Percentiles rank a stretch among this genome's conserved stretches.
Evolutionary conservation across 1,284 basidiomycete species (phyloP).

Genomic region (Ganoderma multipileum): DNA sequence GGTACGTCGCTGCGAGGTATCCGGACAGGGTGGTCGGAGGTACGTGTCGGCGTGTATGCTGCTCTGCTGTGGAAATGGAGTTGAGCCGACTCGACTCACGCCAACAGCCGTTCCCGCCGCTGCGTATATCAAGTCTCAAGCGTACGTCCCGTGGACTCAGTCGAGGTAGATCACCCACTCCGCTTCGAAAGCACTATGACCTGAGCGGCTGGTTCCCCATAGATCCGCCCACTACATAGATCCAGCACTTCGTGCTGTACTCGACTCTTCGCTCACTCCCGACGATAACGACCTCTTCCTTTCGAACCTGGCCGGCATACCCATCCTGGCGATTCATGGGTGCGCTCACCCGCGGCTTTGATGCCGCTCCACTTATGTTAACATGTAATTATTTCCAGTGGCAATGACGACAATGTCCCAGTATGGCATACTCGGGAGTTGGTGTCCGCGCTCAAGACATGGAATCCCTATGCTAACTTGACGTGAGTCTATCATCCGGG

Average conservation of each 20-base stretch:
- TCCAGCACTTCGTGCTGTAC: constrained; percentile 71
- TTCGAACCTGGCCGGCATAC: constrained; percentile 74
- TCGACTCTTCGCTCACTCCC: constrained; percentile 75
- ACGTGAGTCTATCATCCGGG: constrained; percentile 47
- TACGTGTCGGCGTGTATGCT: constrained; percentile 33
- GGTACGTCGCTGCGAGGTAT: constrained; percentile 78
- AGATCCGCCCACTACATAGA: constrained; percentile 82
- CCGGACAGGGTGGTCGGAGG: constrained; percentile 80
- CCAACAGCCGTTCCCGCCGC: constrained; percentile 71
- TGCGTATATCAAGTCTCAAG: constrained; percentile 84
- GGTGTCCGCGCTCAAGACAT: constrained; percentile 61
- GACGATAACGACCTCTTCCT: constrained; percentile 90
- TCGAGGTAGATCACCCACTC: constrained; percentile 50
- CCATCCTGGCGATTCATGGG: constrained; percentile 83
- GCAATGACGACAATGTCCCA: constrained; percentile 80
- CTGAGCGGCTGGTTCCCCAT: background rate
- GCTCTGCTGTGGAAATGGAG: background rate
- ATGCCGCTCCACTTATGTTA: background rate
- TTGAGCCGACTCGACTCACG: background rate
- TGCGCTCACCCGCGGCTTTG: constrained; percentile 40
- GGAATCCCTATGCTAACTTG: constrained; percentile 57
- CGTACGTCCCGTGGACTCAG: constrained; percentile 79
- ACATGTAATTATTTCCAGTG: constrained; percentile 48
- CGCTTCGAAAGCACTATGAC: background rate
- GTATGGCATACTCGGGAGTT: constrained; percentile 79